phyloP scores from a whole-genome alignment of 2,329 filamentous ascomycete species.

The Talaromyces rugulosus region DNA sequence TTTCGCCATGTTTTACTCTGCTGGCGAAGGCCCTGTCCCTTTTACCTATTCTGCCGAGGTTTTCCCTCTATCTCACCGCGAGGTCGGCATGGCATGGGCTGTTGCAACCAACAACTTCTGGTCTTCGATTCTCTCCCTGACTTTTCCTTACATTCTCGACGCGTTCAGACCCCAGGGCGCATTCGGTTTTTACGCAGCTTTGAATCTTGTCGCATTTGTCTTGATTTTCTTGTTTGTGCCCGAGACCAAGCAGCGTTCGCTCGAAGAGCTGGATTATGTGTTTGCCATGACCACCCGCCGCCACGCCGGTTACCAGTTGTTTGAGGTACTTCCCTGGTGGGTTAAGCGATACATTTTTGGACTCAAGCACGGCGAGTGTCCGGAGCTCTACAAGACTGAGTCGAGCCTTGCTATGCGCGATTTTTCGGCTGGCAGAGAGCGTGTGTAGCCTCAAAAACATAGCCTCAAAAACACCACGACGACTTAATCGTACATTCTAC shows the following conservation, averaged over 20 bases:
- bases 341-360: conserved; percentile 54
- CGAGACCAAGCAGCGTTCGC: conserved; percentile 48
- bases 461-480: no score
- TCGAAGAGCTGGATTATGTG: conserved; percentile 52
- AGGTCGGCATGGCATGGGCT: conserved; percentile 40
- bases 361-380: conserved; percentile 43
- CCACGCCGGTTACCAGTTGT: conserved; percentile 53
- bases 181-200: conserved; percentile 54
- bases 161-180: conserved; percentile 46
- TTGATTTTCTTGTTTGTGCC: conserved; percentile 57
- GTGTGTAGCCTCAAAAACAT: background rate
- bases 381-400: conserved; percentile 42
- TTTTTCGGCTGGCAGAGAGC: background rate
- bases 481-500: background rate
- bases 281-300: conserved; percentile 51
- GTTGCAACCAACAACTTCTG: conserved; percentile 37
- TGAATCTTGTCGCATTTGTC: conserved; percentile 54
- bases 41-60: conserved; percentile 54
- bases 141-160: conserved; percentile 40
- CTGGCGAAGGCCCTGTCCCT: conserved; percentile 56
- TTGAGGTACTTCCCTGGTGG: conserved; percentile 55
- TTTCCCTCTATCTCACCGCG: conserved; percentile 53
- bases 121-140: conserved; percentile 41
- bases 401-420: background rate
- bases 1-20: conserved; percentile 62